phyloP scores from a whole-genome alignment of 2,329 filamentous ascomycete species.

The Aureobasidium leucospermi region DNA sequence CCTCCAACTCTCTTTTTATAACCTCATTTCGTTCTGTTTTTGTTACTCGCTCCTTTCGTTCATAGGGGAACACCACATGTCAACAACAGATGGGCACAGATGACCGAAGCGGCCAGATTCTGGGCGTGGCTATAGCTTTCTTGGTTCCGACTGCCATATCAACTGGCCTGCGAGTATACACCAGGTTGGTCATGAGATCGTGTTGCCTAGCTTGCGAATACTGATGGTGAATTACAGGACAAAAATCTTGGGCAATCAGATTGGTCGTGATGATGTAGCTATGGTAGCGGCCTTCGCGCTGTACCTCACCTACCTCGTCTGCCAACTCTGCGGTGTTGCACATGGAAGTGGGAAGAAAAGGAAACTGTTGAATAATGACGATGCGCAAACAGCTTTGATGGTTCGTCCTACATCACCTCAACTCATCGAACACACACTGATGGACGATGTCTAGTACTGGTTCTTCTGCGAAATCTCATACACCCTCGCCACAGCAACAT shows the following conservation, averaged over 20 bases:
- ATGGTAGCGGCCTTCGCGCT: slow-evolving; percentile 28
- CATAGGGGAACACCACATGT: neutral
- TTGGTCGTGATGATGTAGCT: slow-evolving; percentile 28
- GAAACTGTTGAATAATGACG: slow-evolving; percentile 16
- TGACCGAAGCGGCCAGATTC: slow-evolving; percentile 7
- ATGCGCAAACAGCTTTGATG: slow-evolving; percentile 12
- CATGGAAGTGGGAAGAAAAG: slow-evolving; percentile 28
- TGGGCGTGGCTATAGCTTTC: slow-evolving; percentile 29
- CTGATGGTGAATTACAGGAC: neutral
- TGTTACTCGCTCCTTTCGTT: neutral
- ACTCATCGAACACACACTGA: too few relatives aligned
- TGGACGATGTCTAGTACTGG: slow-evolving; percentile 31
- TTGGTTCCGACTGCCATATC: slow-evolving; percentile 32
- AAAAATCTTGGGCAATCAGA: slow-evolving; percentile 17
- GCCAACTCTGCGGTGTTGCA: slow-evolving; percentile 26
- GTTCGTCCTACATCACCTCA: neutral
- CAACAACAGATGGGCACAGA: neutral
- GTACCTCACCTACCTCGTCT: slow-evolving; percentile 28
- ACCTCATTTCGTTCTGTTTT: neutral
- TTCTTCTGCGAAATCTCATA: slow-evolving; percentile 53
- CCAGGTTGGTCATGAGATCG: slow-evolving; percentile 15
- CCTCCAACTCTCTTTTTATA: too few relatives aligned
- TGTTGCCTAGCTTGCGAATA: neutral
- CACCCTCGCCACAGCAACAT: slow-evolving; percentile 39
- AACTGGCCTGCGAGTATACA: slow-evolving; percentile 31